These are phyloP conservation scores for Spiraea crenata DNA, from an alignment of 331 rosid genomes.

Conservation along the genomic window DNA sequence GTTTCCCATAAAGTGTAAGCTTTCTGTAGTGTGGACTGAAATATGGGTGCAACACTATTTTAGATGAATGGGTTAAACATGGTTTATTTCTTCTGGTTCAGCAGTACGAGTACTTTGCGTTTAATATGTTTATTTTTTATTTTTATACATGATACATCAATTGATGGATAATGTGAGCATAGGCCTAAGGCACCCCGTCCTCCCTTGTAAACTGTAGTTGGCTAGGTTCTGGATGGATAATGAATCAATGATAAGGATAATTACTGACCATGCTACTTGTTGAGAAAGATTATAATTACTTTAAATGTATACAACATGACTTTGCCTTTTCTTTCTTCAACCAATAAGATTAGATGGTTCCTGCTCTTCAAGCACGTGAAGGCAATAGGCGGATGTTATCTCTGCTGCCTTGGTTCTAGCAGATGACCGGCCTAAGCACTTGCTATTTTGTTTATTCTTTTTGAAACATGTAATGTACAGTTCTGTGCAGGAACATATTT, in stretches of 20 bases:
- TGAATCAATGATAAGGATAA: neutral
- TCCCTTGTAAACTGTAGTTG: neutral
- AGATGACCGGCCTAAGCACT: neutral
- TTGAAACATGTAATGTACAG: neutral
- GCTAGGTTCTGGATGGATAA: conserved; percentile 1
- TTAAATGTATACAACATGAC: neutral
- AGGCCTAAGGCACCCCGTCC: neutral
- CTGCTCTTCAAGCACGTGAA: neutral
- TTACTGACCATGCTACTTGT: neutral
- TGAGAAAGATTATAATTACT: neutral
- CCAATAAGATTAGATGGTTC: neutral
- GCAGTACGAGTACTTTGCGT: neutral
- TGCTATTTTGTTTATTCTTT: conserved; percentile 4
- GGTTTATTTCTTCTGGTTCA: conserved; percentile 4
- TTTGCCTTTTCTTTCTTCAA: neutral
- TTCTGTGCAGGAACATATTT: neutral
- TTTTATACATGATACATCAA: neutral
- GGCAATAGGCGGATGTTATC: conserved; percentile 5
- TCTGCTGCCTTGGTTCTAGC: neutral
- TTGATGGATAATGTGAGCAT: neutral
- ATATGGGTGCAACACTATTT: neutral
- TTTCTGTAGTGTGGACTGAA: neutral
- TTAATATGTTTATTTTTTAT: neutral
- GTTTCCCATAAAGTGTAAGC: conserved; percentile 2
- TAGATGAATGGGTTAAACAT: neutral